Evolutionary conservation across 2,329 filamentous ascomycete genomes (phyloP).

Genomic region (Penicillium sp.): DNA sequence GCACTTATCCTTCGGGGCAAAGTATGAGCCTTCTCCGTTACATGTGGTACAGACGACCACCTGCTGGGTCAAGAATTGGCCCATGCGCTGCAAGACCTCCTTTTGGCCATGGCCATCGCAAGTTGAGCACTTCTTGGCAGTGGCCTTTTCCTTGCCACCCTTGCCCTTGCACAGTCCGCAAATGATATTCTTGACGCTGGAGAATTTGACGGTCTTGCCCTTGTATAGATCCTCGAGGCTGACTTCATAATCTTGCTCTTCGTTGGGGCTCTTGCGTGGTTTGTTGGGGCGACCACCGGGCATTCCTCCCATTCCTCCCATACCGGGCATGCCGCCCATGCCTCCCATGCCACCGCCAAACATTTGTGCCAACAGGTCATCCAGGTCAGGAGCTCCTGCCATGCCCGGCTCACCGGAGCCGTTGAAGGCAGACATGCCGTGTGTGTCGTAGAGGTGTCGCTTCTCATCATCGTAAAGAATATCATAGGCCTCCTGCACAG

Average conservation of each 20-base stretch:
- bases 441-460: slow-evolving; percentile 83
- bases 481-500: slow-evolving; percentile 90
- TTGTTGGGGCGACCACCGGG: slow-evolving; percentile 35
- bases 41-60: slow-evolving; percentile 79
- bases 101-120: slow-evolving; percentile 79
- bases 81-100: slow-evolving; percentile 76
- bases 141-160: slow-evolving; percentile 89
- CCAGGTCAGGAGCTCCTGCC: slow-evolving; percentile 68
- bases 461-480: slow-evolving; percentile 96
- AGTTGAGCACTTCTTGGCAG: slow-evolving; percentile 75
- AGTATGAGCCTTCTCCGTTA: slow-evolving; percentile 78
- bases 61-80: slow-evolving; percentile 80
- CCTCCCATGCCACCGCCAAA: slow-evolving; percentile 63
- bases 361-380: slow-evolving; percentile 92
- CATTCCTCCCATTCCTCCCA: slow-evolving; percentile 36
- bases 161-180: slow-evolving; percentile 84
- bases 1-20: slow-evolving; percentile 95
- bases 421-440: slow-evolving; percentile 96
- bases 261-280: slow-evolving; percentile 69
- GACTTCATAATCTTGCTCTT: slow-evolving; percentile 89
- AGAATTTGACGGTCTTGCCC: slow-evolving; percentile 96
- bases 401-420: slow-evolving; percentile 65
- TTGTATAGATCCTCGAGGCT: slow-evolving; percentile 95
- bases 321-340: slow-evolving; percentile 48
- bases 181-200: slow-evolving; percentile 89